These are phyloP conservation scores for Lycium ferocissimum DNA, from an alignment of 257 asterid species.

Conservation along the genomic window DNA sequence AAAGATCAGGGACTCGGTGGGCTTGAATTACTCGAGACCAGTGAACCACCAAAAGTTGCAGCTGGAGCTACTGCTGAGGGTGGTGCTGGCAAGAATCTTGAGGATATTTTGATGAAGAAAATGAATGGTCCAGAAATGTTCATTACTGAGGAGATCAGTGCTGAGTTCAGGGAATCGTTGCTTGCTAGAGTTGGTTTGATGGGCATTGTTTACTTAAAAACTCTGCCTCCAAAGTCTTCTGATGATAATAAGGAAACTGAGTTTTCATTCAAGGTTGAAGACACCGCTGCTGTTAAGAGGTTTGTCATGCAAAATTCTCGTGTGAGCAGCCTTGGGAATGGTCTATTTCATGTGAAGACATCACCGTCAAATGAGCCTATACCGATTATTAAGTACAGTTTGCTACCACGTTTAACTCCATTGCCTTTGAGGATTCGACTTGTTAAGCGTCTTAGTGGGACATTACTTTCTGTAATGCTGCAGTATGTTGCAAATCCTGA, in stretches of 20 bases:
- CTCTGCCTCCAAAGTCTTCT: conserved; percentile 70
- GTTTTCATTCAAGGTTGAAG: conserved; percentile 90
- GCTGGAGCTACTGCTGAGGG: conserved; percentile 58
- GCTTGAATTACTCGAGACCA: conserved; percentile 79
- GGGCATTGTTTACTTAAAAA: conserved; percentile 76
- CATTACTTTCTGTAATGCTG: conserved; percentile 89
- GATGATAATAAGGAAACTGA: conserved; percentile 77
- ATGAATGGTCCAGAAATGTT: conserved; percentile 98
- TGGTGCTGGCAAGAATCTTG: conserved; percentile 70
- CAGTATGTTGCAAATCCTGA: conserved; percentile 84
- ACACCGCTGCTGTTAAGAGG: conserved; percentile 76
- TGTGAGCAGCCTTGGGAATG: conserved; percentile 85
- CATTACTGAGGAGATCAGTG: conserved; percentile 81
- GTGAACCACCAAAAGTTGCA: conserved; percentile 68
- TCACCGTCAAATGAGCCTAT: conserved; percentile 73
- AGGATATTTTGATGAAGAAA: conserved; percentile 83
- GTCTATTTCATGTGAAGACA: conserved; percentile 85
- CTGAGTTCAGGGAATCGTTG: conserved; percentile 88
- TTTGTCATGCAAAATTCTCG: conserved; percentile 75
- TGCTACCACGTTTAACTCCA: conserved; percentile 77
- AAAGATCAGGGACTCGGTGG: conserved; percentile 95
- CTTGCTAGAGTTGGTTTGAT: conserved; percentile 86
- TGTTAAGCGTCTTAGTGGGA: conserved; percentile 84
- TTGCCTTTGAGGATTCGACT: conserved; percentile 91
- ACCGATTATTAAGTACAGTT: conserved; percentile 78